Base-by-base conservation (phyloP, 371 early-diverging fungal species). In the Nematocida ausubeli region DNA sequence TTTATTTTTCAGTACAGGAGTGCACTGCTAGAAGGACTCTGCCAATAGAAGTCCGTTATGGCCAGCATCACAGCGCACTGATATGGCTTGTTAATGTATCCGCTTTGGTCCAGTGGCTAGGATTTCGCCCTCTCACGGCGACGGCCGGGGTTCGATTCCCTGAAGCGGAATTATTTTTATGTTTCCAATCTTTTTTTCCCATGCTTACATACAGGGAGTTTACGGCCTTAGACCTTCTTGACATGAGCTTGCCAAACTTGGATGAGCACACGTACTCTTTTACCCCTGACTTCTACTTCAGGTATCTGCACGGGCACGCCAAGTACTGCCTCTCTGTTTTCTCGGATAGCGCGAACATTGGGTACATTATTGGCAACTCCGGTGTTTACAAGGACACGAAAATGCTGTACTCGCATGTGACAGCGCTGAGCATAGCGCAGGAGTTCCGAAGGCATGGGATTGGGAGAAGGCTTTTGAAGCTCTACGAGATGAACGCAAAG, bases 371-470 rank as follows among this genome's bases (percentile, higher is more conserved):
- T 50, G 85, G 86, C 16, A 83, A 72, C 47, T n/a, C 62, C 9
- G 86, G 78, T 14, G 16, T 19, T 16, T 75, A 75, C 58, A 75
- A 83, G 72, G 42, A 42, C 1, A 81, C 71, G 5, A 69, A 72
- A 26, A 50, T 47, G 0, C 92, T 51, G 63, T 96, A 95, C 95
- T 94, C 94, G 0, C 99, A 98, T 84, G 94, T 97, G 52, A 94
- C 96, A 3, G 97, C 97, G 4, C 88, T 98, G 39, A 95, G 95
- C 1, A 93, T 96, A 0, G 91, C 93, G 0, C 95, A 96, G n/a
- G 91, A 92, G 80, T 93, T 90, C 82, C 90, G 99, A 58, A 90
- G 94, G 16, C 84, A 92, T 67, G 92, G 93, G 1, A 88, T 97
- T 2, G 99, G 94, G 0, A 88, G 89, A 47, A 87, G 89, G 30